These are phyloP conservation scores for Dipodascopsis uninucleata DNA, from an alignment of 805 yeast species.

Conservation along the genomic window DNA sequence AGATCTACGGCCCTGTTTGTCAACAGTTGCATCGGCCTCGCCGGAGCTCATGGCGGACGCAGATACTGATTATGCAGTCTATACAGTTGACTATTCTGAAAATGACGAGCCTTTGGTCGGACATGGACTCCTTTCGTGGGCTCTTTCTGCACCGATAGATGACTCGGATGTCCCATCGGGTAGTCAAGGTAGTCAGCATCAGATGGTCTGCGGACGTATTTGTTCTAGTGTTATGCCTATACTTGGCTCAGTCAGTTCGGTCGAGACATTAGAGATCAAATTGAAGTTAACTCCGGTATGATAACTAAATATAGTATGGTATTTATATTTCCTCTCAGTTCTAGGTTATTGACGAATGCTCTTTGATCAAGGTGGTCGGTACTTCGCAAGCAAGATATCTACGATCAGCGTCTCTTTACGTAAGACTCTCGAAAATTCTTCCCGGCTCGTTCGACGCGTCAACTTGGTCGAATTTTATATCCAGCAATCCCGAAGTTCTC, in stretches of 20 bases:
- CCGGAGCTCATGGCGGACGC: conserved; percentile 38
- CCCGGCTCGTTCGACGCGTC: conserved; percentile 26
- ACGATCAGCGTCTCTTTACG: conserved; percentile 24
- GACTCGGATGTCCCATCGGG: conserved; percentile 4
- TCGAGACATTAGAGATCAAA: conserved; percentile 34
- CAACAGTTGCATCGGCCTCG: conserved; percentile 35
- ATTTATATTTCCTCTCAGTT: too few relatives aligned
- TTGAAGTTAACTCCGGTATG: conserved; percentile 31
- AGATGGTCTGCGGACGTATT: conserved; percentile 30
- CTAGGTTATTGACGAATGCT: too few relatives aligned
- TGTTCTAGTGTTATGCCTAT: conserved; percentile 31
- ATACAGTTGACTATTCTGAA: conserved; percentile 41
- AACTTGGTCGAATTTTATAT: conserved; percentile 22
- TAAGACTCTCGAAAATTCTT: conserved; percentile 17
- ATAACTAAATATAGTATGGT: too few relatives aligned
- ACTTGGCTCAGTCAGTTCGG: conserved; percentile 23
- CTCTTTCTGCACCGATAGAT: conserved; percentile 8
- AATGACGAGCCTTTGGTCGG: conserved; percentile 40
- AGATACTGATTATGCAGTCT: conserved; percentile 40
- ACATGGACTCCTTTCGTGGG: conserved; percentile 39
- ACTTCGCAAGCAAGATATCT: conserved; percentile 19
- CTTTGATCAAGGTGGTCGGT: conserved; percentile 22
- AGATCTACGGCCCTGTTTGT: conserved; percentile 35
- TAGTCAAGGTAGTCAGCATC: conserved; percentile 5
- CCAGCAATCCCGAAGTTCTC: conserved; percentile 19